phyloP scores from a whole-genome alignment of 2,329 filamentous ascomycete species.

The Tolypocladium sp. region DNA sequence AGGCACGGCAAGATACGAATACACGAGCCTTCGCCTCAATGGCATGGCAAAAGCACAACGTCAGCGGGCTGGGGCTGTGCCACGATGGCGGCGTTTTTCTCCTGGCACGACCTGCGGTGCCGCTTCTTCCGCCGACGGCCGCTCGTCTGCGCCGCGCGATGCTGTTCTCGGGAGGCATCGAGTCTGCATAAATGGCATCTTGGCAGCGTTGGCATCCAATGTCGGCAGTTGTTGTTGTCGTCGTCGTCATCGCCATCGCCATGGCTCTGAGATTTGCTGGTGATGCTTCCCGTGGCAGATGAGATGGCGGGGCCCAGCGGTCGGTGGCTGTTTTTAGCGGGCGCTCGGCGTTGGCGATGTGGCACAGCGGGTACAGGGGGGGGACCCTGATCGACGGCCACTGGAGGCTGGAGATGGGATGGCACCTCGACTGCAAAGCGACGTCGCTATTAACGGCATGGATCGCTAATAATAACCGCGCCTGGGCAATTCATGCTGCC shows the following conservation, averaged over 20 bases:
- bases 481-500: too few relatives aligned
- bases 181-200: not conserved
- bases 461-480: too few relatives aligned
- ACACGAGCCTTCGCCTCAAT: not conserved
- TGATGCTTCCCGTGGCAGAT: not conserved
- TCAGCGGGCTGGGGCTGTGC: not conserved
- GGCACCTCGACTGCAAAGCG: too few relatives aligned
- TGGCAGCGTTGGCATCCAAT: not conserved
- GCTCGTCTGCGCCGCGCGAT: not conserved
- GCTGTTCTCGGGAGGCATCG: not conserved
- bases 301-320: not conserved
- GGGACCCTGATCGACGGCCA: not conserved
- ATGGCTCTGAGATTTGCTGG: not conserved
- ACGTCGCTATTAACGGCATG: too few relatives aligned
- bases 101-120: too few relatives aligned
- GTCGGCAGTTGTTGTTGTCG: not conserved
- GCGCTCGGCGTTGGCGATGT: not conserved
- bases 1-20: too few relatives aligned
- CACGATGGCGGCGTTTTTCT: not conserved
- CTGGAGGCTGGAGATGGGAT: not conserved
- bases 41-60: not conserved
- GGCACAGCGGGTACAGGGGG: not conserved
- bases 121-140: not conserved
- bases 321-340: not conserved
- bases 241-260: not conserved